phyloP scores from a whole-genome alignment of 2,329 filamentous ascomycete species.

The Aspergillus quadricinctus region DNA sequence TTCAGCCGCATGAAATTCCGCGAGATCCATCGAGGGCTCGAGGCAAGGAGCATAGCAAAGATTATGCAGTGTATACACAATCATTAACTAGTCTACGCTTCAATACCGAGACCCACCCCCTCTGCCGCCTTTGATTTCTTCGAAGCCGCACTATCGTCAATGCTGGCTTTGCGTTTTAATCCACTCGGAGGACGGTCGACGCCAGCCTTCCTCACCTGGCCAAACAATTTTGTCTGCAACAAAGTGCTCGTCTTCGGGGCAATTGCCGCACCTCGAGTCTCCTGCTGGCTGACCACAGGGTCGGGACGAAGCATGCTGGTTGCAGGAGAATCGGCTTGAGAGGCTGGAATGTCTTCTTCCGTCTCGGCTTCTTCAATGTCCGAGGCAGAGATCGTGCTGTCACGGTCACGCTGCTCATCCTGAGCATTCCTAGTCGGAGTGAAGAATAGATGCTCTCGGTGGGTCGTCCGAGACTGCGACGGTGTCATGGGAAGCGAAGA shows the following conservation, averaged over 20 bases:
- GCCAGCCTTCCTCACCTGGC: constrained; percentile 55
- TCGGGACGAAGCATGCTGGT: constrained; percentile 66
- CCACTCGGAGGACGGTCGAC: constrained; percentile 29
- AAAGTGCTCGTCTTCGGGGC: constrained; percentile 43
- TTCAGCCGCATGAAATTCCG: neutral
- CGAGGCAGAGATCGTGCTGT: constrained; percentile 76
- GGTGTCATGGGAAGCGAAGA: constrained; percentile 81
- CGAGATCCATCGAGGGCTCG: constrained; percentile 12
- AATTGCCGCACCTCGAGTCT: constrained; percentile 29
- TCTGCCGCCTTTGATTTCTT: constrained; percentile 51
- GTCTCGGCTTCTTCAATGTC: constrained; percentile 50
- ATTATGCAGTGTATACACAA: constrained; percentile 20
- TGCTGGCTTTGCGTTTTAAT: constrained; percentile 40
- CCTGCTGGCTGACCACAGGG: constrained; percentile 39
- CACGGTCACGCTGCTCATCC: constrained; percentile 60
- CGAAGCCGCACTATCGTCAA: constrained; percentile 28
- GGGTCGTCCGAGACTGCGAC: constrained; percentile 48
- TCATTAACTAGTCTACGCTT: constrained; percentile 29
- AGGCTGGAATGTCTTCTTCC: constrained; percentile 65
- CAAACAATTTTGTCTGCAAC: constrained; percentile 61
- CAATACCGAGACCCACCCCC: constrained; percentile 55
- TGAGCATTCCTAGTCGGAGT: constrained; percentile 55
- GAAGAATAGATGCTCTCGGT: constrained; percentile 51
- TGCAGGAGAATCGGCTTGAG: constrained; percentile 73
- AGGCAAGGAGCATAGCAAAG: constrained; percentile 14